A percentile compares a stretch with the other conserved stretches of the same genome.
Evolutionary conservation across 192 early-diverging fungal species (phyloP).

Genomic region (Phlyctochytrium arcticum): DNA sequence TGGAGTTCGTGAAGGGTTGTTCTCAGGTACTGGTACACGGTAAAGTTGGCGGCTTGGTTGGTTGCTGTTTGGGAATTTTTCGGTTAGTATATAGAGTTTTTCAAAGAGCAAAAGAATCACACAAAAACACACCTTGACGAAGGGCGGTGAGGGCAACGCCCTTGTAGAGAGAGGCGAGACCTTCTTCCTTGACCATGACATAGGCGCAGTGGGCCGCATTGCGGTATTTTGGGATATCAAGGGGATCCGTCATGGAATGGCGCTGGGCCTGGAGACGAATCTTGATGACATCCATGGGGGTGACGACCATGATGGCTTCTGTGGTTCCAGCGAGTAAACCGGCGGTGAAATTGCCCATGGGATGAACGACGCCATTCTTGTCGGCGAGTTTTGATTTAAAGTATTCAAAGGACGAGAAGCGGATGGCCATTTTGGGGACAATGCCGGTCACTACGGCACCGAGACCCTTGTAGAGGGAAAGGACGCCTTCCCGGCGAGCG

Average conservation of each 20-base stretch:
- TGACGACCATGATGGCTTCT: constrained; percentile 91
- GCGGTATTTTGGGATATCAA: constrained; percentile 95
- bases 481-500: constrained; percentile 77
- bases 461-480: constrained; percentile 95
- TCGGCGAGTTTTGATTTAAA: constrained; percentile 82
- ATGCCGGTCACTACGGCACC: constrained; percentile 95
- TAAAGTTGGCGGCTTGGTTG: constrained; percentile 99
- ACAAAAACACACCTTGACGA: constrained; percentile 63
- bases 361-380: constrained; percentile 57
- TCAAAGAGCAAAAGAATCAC: constrained; percentile 4
- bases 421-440: constrained; percentile 99
- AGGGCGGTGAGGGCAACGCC: constrained; percentile 90
- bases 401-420: constrained; percentile 92
- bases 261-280: constrained; percentile 96
- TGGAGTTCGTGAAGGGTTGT: constrained; percentile 68
- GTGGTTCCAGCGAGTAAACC: constrained; percentile 90
- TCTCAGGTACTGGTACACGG: constrained; percentile 93
- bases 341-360: constrained; percentile 70
- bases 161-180: constrained; percentile 82
- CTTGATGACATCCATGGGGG: constrained; percentile 99
- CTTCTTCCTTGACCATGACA: constrained; percentile 91
- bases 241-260: constrained; percentile 92
- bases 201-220: constrained; percentile 89
- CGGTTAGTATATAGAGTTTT: too few species aligned
- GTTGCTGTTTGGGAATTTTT: too few species aligned